Conservation (phyloP, 1,139 yeast genomes). For the Kurtzmaniella quercitrusa region DNA sequence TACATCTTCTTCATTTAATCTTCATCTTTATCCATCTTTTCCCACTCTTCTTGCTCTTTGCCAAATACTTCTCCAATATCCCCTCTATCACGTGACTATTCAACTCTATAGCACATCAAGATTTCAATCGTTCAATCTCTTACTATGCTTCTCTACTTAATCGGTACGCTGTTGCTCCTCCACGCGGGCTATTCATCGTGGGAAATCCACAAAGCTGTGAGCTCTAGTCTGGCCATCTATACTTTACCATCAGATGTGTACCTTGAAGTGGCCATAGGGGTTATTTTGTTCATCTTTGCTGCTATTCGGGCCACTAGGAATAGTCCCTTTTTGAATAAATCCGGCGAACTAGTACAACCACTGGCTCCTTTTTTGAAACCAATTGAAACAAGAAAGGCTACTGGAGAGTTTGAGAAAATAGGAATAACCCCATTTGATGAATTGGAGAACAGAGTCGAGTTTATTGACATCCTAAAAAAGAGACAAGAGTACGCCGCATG, state of each 20-base stretch:
- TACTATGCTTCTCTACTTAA: constrained; percentile 13
- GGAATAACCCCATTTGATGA: constrained; percentile 44
- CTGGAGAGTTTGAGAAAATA: constrained; percentile 35
- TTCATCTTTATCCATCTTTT: no score
- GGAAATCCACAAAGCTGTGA: constrained; percentile 41
- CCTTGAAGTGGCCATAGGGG: constrained; percentile 39
- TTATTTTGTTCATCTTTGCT: constrained; percentile 34
- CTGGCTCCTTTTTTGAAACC: constrained; percentile 32
- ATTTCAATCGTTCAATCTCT: neutral
- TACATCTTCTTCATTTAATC: no score
- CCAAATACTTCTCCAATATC: no score
- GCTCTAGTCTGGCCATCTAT: constrained; percentile 12
- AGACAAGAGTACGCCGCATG: constrained; percentile 40
- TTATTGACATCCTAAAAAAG: constrained; percentile 38
- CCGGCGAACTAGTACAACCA: constrained; percentile 17
- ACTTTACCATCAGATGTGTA: constrained; percentile 35
- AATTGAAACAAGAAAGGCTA: constrained; percentile 46
- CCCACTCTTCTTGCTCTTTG: no score
- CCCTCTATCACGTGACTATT: neutral
- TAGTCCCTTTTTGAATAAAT: constrained; percentile 18
- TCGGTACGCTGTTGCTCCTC: constrained; percentile 31
- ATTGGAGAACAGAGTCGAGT: constrained; percentile 40
- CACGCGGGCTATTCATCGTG: constrained; percentile 53
- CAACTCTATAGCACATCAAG: neutral
- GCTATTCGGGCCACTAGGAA: constrained; percentile 26